Percentiles rank a stretch among this genome's conserved stretches.
These are phyloP conservation scores for Gomphus sp. DNA, from an alignment of 1,284 basidiomycete genomes.

Conservation along the genomic window DNA sequence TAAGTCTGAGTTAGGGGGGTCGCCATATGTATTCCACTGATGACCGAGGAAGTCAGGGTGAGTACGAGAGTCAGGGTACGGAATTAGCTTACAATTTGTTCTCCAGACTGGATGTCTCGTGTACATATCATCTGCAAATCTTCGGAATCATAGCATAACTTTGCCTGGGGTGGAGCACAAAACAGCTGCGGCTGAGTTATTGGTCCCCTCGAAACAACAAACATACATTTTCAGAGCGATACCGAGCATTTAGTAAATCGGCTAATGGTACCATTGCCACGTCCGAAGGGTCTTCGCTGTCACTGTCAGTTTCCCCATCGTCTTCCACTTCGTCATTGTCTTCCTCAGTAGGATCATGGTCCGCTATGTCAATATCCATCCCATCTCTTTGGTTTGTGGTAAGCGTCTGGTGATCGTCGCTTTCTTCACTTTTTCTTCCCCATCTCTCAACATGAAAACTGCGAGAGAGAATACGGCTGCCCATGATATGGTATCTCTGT, in stretches of 20 bases:
- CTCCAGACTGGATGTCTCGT: constrained; percentile 63
- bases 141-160: constrained; percentile 72
- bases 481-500: constrained; percentile 81
- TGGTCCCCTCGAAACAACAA: neutral
- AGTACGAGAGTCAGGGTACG: neutral
- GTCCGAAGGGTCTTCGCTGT: constrained; percentile 55
- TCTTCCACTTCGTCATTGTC: constrained; percentile 30
- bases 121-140: constrained; percentile 79
- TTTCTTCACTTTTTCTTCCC: constrained; percentile 27
- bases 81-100: constrained; percentile 73
- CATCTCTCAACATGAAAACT: constrained; percentile 74
- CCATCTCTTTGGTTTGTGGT: constrained; percentile 25
- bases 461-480: constrained; percentile 87
- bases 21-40: constrained; percentile 94
- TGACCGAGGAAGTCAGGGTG: neutral
- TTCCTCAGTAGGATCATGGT: constrained; percentile 17
- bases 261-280: constrained; percentile 96
- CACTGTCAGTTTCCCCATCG: constrained; percentile 23
- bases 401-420: constrained; percentile 20
- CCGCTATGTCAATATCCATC: constrained; percentile 43
- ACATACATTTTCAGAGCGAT: constrained; percentile 77
- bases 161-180: constrained; percentile 38
- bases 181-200: neutral
- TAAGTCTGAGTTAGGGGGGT: constrained; percentile 92
- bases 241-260: constrained; percentile 88